Evolutionary conservation across 306 rosid genomes (phyloP).

Genomic region (Fagus crenata): DNA sequence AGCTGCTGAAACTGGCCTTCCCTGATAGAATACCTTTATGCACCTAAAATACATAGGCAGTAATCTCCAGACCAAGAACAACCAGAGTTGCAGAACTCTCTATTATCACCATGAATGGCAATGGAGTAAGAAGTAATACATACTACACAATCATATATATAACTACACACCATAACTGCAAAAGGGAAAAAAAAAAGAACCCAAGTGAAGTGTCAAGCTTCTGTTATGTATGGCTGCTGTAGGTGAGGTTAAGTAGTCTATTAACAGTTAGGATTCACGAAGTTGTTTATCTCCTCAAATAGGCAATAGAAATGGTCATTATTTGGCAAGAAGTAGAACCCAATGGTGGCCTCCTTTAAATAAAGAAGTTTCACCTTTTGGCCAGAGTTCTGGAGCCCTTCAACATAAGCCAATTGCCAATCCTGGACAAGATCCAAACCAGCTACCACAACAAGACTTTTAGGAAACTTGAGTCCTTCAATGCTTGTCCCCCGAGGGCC

Average conservation of each 20-base stretch:
- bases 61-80: slow-evolving; percentile 18
- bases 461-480: slow-evolving; percentile 60
- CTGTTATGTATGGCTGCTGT: slow-evolving; percentile 58
- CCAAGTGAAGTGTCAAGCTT: slow-evolving; percentile 58
- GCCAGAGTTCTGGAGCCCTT: slow-evolving; percentile 58
- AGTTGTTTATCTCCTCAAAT: slow-evolving; percentile 68
- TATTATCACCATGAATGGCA: slow-evolving; percentile 44
- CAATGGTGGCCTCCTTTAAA: slow-evolving; percentile 77
- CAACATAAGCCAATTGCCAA: slow-evolving; percentile 80
- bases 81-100: slow-evolving; percentile 42
- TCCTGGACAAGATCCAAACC: slow-evolving; percentile 91
- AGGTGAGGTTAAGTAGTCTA: slow-evolving; percentile 58
- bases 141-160: slow-evolving; percentile 45
- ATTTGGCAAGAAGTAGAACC: slow-evolving; percentile 94
- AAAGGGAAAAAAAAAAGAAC: slow-evolving; percentile 32
- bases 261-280: slow-evolving; percentile 62
- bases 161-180: slow-evolving; percentile 62
- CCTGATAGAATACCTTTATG: not conserved
- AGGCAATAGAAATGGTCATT: slow-evolving; percentile 70
- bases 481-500: slow-evolving; percentile 67
- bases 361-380: slow-evolving; percentile 65
- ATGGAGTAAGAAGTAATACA: slow-evolving; percentile 44
- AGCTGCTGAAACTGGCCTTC: slow-evolving; percentile 36
- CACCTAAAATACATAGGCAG: slow-evolving; percentile 17
- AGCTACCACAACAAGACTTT: slow-evolving; percentile 82